Evolutionary conservation across 768 basidiomycete species (phyloP).

Genomic region (Kwoniella dendrophila): DNA sequence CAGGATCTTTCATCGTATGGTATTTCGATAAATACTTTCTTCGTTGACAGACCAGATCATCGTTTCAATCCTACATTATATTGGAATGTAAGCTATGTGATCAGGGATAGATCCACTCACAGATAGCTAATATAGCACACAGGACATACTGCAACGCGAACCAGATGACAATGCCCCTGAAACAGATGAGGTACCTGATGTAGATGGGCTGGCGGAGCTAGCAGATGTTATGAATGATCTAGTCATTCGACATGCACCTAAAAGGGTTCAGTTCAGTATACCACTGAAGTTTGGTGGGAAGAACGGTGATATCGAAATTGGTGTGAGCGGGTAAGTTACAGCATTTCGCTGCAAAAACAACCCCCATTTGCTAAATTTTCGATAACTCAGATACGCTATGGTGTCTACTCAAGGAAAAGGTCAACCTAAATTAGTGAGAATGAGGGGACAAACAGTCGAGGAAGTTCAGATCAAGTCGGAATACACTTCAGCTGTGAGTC

Average conservation of each 20-base stretch:
- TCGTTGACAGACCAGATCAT: constrained; percentile 42
- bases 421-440: constrained; percentile 74
- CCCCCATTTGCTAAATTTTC: background rate
- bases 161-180: constrained; percentile 64
- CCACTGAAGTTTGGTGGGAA: constrained; percentile 73
- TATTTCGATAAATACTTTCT: constrained; percentile 49
- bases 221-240: constrained; percentile 47
- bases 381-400: constrained; percentile 70
- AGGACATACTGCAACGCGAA: constrained; percentile 51
- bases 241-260: constrained; percentile 60
- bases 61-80: constrained; percentile 43
- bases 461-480: constrained; percentile 70
- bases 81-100: constrained; percentile 40
- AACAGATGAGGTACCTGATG: constrained; percentile 64
- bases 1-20: constrained; percentile 45
- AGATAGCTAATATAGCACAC: background rate
- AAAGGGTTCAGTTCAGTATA: constrained; percentile 77
- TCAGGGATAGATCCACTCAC: background rate
- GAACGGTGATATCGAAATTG: constrained; percentile 59
- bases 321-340: constrained; percentile 53
- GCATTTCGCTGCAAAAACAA: background rate
- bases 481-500: constrained; percentile 75
- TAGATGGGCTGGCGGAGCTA: constrained; percentile 49
- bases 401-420: constrained; percentile 87
- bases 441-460: constrained; percentile 77